These are phyloP conservation scores for Umbellularia californica DNA, from an alignment of 164 flowering plant species.

Conservation along the genomic window DNA sequence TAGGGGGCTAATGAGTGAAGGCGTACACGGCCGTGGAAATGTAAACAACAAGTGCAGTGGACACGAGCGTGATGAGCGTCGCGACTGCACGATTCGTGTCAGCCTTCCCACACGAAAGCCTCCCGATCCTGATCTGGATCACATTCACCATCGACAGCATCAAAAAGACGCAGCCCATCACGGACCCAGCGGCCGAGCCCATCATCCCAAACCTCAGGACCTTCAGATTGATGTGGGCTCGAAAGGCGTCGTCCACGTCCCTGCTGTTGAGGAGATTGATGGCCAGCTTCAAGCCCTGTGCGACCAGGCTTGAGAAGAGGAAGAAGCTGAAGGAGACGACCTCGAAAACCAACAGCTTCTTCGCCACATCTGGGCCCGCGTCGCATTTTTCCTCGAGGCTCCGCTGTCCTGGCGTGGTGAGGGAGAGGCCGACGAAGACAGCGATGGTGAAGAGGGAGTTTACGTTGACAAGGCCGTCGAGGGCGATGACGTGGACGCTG, in stretches of 20 bases:
- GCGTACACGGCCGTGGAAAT: constrained; percentile 29
- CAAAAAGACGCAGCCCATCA: constrained; percentile 34
- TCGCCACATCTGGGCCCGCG: constrained; percentile 33
- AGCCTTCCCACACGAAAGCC: constrained; percentile 22
- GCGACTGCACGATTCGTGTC: constrained; percentile 18
- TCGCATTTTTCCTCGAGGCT: constrained; percentile 35
- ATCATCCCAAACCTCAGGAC: constrained; percentile 34
- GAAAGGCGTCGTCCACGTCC: constrained; percentile 22
- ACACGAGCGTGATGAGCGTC: constrained; percentile 17
- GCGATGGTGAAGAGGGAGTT: constrained; percentile 71
- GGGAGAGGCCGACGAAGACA: constrained; percentile 57
- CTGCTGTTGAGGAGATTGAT: constrained; percentile 36
- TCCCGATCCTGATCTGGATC: constrained; percentile 29
- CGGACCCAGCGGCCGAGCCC: constrained; percentile 34
- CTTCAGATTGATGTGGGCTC: constrained; percentile 26
- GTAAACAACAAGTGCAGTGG: constrained; percentile 21
- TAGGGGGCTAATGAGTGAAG: constrained; percentile 8
- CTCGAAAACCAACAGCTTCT: constrained; percentile 36
- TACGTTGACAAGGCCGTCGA: constrained; percentile 64
- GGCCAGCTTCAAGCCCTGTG: constrained; percentile 33
- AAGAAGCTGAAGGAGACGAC: constrained; percentile 38
- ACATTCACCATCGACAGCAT: constrained; percentile 35
- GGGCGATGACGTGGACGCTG: constrained; percentile 61
- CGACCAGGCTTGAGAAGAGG: constrained; percentile 37
- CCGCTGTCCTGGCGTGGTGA: constrained; percentile 14